phyloP scores from a whole-genome alignment of 148 eudicot species.

The Fagopyrum homotropicum region DNA sequence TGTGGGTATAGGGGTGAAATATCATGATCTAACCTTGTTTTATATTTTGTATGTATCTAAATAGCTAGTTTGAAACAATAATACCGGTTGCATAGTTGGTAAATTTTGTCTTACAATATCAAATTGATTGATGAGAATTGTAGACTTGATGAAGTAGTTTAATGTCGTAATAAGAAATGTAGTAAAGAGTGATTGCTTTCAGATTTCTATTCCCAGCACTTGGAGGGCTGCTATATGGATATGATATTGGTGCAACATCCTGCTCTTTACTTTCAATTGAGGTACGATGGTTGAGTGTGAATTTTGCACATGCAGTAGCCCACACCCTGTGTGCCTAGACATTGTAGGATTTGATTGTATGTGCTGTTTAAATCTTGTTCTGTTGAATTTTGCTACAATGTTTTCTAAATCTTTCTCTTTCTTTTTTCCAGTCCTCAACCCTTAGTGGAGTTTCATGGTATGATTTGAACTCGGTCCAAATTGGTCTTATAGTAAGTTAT shows the following conservation, averaged over 20 bases:
- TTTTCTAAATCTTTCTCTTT: constrained; percentile 12
- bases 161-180: neutral
- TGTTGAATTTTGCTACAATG: neutral
- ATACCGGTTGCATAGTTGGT: neutral
- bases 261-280: constrained; percentile 65
- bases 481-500: constrained; percentile 83
- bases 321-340: neutral
- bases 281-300: constrained; percentile 29
- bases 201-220: constrained; percentile 95
- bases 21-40: neutral
- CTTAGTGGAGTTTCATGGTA: constrained; percentile 87
- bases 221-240: constrained; percentile 90
- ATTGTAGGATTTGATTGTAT: neutral
- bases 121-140: neutral
- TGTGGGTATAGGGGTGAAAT: neutral
- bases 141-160: neutral
- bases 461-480: constrained; percentile 63
- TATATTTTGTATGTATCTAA: neutral
- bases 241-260: constrained; percentile 96
- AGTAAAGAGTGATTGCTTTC: constrained; percentile 22
- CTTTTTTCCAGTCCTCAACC: constrained; percentile 60
- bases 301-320: neutral
- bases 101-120: neutral
- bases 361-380: neutral
- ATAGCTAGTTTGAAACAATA: neutral